Evolutionary conservation across 2,329 filamentous ascomycete species (phyloP).

Genomic region (Massarina eburnea): DNA sequence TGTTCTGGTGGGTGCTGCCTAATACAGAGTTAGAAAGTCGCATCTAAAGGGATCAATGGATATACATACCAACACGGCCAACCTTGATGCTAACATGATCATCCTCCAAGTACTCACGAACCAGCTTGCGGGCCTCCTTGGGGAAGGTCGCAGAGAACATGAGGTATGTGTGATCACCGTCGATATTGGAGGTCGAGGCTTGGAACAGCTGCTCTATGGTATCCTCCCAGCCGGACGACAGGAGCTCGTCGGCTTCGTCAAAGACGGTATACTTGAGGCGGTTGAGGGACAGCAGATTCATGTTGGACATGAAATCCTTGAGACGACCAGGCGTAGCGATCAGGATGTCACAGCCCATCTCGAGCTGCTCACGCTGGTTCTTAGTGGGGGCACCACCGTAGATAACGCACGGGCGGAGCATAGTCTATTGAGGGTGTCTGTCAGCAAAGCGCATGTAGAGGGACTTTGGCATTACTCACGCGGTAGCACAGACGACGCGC

Average conservation of each 20-base stretch:
- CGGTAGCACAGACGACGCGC: conserved; percentile 91
- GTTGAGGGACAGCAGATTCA: conserved; percentile 67
- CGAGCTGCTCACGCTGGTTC: conserved; percentile 71
- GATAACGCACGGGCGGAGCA: conserved; percentile 86
- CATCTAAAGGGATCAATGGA: no score
- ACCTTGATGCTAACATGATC: conserved; percentile 81
- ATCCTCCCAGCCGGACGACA: conserved; percentile 75
- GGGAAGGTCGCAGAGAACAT: conserved; percentile 97
- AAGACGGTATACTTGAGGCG: conserved; percentile 80
- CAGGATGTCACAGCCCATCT: conserved; percentile 84
- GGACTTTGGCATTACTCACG: no score
- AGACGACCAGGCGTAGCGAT: conserved; percentile 87
- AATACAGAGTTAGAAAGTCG: no score
- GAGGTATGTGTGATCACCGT: conserved; percentile 67
- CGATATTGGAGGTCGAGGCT: conserved; percentile 81
- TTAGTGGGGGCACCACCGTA: conserved; percentile 80
- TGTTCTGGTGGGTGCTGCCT: conserved; percentile 80
- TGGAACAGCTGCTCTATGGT: conserved; percentile 75
- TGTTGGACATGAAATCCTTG: conserved; percentile 76
- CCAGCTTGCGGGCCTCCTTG: conserved; percentile 73
- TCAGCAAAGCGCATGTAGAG: no score
- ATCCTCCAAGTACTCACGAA: conserved; percentile 71
- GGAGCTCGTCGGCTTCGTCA: conserved; percentile 94
- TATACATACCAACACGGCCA: conserved; percentile 83
- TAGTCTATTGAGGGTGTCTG: no score